Conservation (phyloP, 352 stramenopile genomes). For the Phytophthora constricta region DNA sequence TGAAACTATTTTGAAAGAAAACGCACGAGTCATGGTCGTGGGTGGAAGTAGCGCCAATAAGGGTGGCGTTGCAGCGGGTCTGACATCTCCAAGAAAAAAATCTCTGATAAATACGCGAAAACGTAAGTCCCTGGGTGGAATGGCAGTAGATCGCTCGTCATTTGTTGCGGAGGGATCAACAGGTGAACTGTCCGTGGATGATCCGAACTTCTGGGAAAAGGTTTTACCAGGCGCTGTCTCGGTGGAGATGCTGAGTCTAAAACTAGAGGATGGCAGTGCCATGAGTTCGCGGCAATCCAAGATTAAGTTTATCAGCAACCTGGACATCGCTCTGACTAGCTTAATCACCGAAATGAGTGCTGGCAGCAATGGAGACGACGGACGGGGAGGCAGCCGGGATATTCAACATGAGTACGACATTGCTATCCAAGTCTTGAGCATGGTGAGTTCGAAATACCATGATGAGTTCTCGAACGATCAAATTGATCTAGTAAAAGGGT, state of each 20-base stretch:
- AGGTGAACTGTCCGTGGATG: slow-evolving; percentile 93
- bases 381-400: slow-evolving; percentile 52
- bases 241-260: slow-evolving; percentile 87
- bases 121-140: slow-evolving; percentile 79
- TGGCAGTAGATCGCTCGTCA: slow-evolving; percentile 87
- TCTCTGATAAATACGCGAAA: slow-evolving; percentile 59
- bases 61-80: slow-evolving; percentile 15
- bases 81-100: slow-evolving; percentile 32
- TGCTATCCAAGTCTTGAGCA: slow-evolving; percentile 84
- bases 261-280: slow-evolving; percentile 87
- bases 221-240: slow-evolving; percentile 87
- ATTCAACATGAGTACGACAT: slow-evolving; percentile 88
- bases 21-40: slow-evolving; percentile 79
- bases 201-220: slow-evolving; percentile 97
- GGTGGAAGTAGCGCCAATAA: slow-evolving; percentile 48
- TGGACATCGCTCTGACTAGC: slow-evolving; percentile 79
- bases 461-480: slow-evolving; percentile 87
- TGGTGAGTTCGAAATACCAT: slow-evolving; percentile 75
- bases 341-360: slow-evolving; percentile 72
- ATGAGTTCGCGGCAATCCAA: slow-evolving; percentile 83
- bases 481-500: slow-evolving; percentile 78
- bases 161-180: slow-evolving; percentile 93
- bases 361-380: slow-evolving; percentile 51
- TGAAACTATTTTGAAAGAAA: slow-evolving; percentile 94
- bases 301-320: slow-evolving; percentile 90